These are phyloP conservation scores for Pseudogymnoascus sp. DNA, from an alignment of 2,329 filamentous ascomycete genomes.

Conservation along the genomic window DNA sequence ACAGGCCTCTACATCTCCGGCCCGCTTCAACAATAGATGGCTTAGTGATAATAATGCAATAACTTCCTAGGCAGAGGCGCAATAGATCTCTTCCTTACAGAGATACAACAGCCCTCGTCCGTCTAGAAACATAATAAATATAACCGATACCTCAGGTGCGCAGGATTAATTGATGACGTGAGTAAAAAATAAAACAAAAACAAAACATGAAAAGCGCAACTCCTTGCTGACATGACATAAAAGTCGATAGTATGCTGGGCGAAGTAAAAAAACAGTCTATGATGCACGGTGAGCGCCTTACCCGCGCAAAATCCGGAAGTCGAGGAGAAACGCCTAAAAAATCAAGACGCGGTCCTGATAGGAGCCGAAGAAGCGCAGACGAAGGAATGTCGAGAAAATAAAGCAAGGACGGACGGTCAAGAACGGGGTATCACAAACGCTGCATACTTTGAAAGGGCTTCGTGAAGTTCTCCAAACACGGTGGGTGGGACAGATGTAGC, in stretches of 20 bases:
- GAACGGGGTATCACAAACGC: not conserved
- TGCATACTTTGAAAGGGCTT: not conserved
- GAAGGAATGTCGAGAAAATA: constrained; percentile 4
- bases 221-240: not conserved
- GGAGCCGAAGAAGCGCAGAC: not conserved
- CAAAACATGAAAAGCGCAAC: not conserved
- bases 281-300: not conserved
- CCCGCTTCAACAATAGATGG: not conserved
- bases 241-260: not conserved
- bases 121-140: not conserved
- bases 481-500: not conserved
- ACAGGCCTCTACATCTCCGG: not conserved
- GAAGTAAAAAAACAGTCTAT: not conserved
- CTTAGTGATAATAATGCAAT: not conserved
- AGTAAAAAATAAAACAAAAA: not conserved
- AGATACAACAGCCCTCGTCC: not conserved
- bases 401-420: not conserved
- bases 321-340: not conserved
- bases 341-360: not conserved
- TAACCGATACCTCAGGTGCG: not conserved
- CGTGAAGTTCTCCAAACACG: not conserved
- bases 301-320: not conserved
- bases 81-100: not conserved
- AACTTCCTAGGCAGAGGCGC: not conserved
- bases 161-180: not conserved